phyloP scores from a whole-genome alignment of 371 early-diverging fungal species.

The Rhizopus arrhizus region DNA sequence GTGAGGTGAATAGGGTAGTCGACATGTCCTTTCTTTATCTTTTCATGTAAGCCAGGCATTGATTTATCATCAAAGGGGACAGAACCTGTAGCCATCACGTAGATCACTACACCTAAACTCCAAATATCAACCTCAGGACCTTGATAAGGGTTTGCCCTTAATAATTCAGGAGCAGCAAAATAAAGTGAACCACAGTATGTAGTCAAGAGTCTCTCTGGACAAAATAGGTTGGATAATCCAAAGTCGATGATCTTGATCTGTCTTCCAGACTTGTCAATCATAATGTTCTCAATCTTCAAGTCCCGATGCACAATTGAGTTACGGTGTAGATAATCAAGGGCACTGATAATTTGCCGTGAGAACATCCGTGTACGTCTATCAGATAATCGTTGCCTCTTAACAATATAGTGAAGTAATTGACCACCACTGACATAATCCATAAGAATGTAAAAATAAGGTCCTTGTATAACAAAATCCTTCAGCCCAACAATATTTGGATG shows the following conservation, averaged over 20 bases:
- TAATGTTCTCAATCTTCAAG: slow-evolving; percentile 96
- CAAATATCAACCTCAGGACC: slow-evolving; percentile 97
- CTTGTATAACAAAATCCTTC: slow-evolving; percentile 80
- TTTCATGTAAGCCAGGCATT: slow-evolving; percentile 89
- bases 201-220: slow-evolving; percentile 75
- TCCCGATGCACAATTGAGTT: slow-evolving; percentile 98
- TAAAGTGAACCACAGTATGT: slow-evolving; percentile 96
- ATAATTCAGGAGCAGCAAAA: slow-evolving; percentile 96
- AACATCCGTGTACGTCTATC: slow-evolving; percentile 90
- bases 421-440: slow-evolving; percentile 92
- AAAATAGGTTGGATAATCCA: slow-evolving; percentile 93
- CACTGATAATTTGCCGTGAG: slow-evolving; percentile 91
- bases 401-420: slow-evolving; percentile 88
- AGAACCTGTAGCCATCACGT: slow-evolving; percentile 91
- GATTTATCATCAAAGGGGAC: slow-evolving; percentile 97
- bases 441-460: slow-evolving; percentile 86
- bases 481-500: slow-evolving; percentile 90
- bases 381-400: slow-evolving; percentile 84
- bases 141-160: slow-evolving; percentile 83
- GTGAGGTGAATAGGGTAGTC: slow-evolving; percentile 83
- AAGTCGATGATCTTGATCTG: slow-evolving; percentile 93
- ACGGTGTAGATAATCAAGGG: slow-evolving; percentile 90
- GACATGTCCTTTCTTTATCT: slow-evolving; percentile 85
- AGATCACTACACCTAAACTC: slow-evolving; percentile 95
- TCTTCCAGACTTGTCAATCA: slow-evolving; percentile 84